Base-by-base conservation (phyloP, 148 eudicot genomes). In the Rhododendron simsii region DNA sequence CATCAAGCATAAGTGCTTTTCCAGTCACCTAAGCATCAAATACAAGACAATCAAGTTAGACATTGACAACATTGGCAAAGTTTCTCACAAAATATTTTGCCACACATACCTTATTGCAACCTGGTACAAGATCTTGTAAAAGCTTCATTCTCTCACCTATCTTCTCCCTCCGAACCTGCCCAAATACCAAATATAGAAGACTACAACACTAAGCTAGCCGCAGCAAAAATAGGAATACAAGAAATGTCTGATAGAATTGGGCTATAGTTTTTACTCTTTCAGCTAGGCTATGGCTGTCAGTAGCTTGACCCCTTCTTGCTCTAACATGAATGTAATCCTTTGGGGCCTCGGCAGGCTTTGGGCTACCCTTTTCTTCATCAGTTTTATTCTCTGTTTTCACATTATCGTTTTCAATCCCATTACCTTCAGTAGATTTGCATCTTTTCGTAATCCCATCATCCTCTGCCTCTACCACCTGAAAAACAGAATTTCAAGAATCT, bases 241-340 rank as follows among this genome's bases (percentile, higher is more conserved):
- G 11, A 12, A 84, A 23, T 0, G 39, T 12, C 12, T 67, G 14
- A 79, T 26, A 0, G 50, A 63, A 7, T 16, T 21, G 16, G 51
- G 59, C 10, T 35, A 14, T 12, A 11, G 63, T 71, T 75, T 85
- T 45, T 92, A 97, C 99, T 84, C 99, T 90, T 91, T 97, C 99
- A 39, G 99, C 99, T 84, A 97, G 90, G 86, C 99, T 97, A 86
- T 97, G 99, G 86, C 98, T 97, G 84, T 97, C 99, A 81, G 99
- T 97, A 33, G 99, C 99, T 86, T 97, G 98, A 61, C 99, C 99
- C 85, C 99, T 93, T 89, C 99, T 92, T 51, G 99, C 99, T 86
- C 99, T 92, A 80, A 97, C 99, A 92, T 97, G 99, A 91, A 97
- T 95, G 85, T 95, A 95, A 80, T 95, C 98, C 85, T 94, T 95